Percentiles rank a stretch among this genome's conserved stretches.
Evolutionary conservation across 176 grass and related monocot genomes (phyloP).

Genomic region (Microstegium vimineum): DNA sequence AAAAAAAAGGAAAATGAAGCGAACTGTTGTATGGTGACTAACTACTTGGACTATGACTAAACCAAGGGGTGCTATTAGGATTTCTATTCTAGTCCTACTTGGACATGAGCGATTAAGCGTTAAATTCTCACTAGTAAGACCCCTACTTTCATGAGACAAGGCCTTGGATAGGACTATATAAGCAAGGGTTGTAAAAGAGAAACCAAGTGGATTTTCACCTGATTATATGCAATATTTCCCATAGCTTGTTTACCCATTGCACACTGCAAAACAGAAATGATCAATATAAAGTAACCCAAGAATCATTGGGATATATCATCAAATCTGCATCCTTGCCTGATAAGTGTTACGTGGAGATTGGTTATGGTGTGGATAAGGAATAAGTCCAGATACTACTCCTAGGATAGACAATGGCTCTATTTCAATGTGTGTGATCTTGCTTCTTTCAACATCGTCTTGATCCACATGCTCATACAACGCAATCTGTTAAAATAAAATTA

Average conservation of each 20-base stretch:
- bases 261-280: constrained; percentile 53
- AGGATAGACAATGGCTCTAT: constrained; percentile 88
- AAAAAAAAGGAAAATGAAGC: background rate
- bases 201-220: constrained; percentile 46
- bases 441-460: constrained; percentile 71
- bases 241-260: constrained; percentile 99
- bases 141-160: background rate
- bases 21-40: background rate
- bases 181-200: background rate
- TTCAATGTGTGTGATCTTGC: constrained; percentile 84
- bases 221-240: constrained; percentile 97
- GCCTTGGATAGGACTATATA: background rate
- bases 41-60: too few species aligned
- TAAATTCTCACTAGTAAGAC: background rate
- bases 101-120: background rate
- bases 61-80: background rate
- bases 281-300: constrained; percentile 18
- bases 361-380: constrained; percentile 97
- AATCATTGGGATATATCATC: background rate
- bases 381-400: constrained; percentile 90
- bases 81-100: background rate
- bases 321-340: constrained; percentile 53
- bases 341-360: constrained; percentile 98
- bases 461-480: constrained; percentile 81
- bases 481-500: constrained; percentile 61